Evolutionary conservation across 495 filamentous ascomycete species (phyloP).

Genomic region (Neurospora tetrasperma): DNA sequence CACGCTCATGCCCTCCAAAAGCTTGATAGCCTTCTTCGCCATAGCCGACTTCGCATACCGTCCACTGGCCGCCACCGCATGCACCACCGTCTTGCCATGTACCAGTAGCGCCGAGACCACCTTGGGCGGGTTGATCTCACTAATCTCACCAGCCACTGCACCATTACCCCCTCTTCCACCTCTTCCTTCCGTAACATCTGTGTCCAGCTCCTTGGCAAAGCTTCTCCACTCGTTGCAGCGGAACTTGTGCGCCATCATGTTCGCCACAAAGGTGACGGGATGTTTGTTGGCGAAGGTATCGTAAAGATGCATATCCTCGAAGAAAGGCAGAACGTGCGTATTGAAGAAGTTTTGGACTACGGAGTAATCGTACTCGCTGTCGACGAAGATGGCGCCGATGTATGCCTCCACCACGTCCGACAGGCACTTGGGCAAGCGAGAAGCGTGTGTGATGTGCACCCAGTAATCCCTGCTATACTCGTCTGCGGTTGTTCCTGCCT

Average conservation of each 20-base stretch:
- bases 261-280: constrained; percentile 46
- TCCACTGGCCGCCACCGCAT: constrained; percentile 49
- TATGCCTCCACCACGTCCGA: constrained; percentile 87
- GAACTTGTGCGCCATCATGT: constrained; percentile 34
- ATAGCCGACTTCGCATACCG: constrained; percentile 67
- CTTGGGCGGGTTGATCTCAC: constrained; percentile 32
- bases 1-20: constrained; percentile 45
- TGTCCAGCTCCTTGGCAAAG: constrained; percentile 11
- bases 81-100: constrained; percentile 56
- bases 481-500: constrained; percentile 18
- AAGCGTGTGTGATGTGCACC: constrained; percentile 47
- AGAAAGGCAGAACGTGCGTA: constrained; percentile 60
- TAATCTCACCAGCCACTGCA: constrained; percentile 9
- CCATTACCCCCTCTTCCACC: constrained; percentile 1
- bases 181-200: not conserved
- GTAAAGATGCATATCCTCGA: constrained; percentile 81
- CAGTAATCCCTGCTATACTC: constrained; percentile 69
- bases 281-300: constrained; percentile 85
- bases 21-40: constrained; percentile 52
- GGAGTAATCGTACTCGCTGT: constrained; percentile 70
- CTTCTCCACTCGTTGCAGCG: constrained; percentile 38
- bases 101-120: constrained; percentile 68
- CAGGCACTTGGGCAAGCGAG: constrained; percentile 74
- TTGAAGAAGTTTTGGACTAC: constrained; percentile 71
- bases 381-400: constrained; percentile 83